Base-by-base conservation (phyloP, 2,329 filamentous ascomycete species). In the Dactylellina sp. region DNA sequence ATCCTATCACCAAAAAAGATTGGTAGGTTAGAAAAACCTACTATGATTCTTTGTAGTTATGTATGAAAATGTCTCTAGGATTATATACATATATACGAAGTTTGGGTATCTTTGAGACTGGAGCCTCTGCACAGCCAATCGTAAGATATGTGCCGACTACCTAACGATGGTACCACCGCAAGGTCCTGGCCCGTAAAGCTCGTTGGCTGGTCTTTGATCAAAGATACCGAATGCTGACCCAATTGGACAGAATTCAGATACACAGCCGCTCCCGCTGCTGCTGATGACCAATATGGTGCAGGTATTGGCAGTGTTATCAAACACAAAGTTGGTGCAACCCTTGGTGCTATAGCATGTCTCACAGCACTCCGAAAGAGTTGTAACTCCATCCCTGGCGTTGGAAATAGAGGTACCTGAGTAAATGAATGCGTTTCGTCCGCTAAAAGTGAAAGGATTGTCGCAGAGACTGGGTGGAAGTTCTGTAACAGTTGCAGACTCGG, bases 381-480 rank as follows among this genome's bases (percentile, higher is more conserved):
- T 46, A 16, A 57, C 28, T 11, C 40, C 47, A 24, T 24, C 28
- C 7, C 46, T 52, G 14, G 39, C 40, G 50, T 50, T 40, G 20
- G 24, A 53, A 14, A 7, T 1, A 3, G 16, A 3, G 12, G 28
- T 35, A 16, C 47, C 35, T 1, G 22, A 16, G 20, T 61, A 61
- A 5, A 11, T 25, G 28, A 74, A 66, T n/a, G 61, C 70, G 22
- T 74, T 74, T 42, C 55, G 7, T 11, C 70, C 70, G 39, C 14
- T 74, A 28, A 50, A 61, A 0, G 39, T 49, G 16, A 25, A 44
- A 7, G 70, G 70, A 20, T 16, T 22, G n/a, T 16, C 28, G 49
- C 70, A 74, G 12, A 40, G 39, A 18, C n/a, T 11, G 2, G 52
- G 44, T 14, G 53, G 59, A 28, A 63, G 60, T 14, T 25, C 37